Conservation (phyloP, 352 stramenopile genomes). For the Stramenopiles sp. region DNA sequence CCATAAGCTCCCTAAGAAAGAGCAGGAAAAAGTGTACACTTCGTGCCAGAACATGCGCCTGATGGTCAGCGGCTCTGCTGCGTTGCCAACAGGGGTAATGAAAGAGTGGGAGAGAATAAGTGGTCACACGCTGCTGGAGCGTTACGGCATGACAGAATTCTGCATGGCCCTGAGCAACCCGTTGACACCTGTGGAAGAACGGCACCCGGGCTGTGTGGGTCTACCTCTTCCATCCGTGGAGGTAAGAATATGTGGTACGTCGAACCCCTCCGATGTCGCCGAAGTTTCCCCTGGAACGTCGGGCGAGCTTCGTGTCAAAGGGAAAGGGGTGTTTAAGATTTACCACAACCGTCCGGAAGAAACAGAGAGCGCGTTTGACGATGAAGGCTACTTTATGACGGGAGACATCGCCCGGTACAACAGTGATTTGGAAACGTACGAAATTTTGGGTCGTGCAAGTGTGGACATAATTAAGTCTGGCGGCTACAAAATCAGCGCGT, state of each 20-base stretch:
- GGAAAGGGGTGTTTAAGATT: conserved; percentile 54
- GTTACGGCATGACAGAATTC: conserved; percentile 73
- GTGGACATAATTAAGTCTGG: conserved; percentile 69
- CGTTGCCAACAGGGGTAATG: conserved; percentile 50
- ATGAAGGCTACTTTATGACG: conserved; percentile 64
- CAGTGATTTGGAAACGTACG: conserved; percentile 43
- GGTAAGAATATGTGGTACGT: conserved; percentile 39
- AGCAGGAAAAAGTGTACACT: conserved; percentile 16
- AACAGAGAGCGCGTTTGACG: conserved; percentile 55
- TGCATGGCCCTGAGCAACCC: conserved; percentile 70
- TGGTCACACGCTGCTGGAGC: conserved; percentile 50
- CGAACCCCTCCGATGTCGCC: not conserved
- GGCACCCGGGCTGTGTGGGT: conserved; percentile 55
- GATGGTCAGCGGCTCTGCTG: conserved; percentile 54
- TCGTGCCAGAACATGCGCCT: conserved; percentile 27
- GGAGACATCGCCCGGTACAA: conserved; percentile 61
- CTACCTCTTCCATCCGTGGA: conserved; percentile 47
- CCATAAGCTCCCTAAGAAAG: conserved; percentile 16
- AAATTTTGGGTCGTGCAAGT: conserved; percentile 54
- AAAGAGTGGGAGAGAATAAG: conserved; percentile 53
- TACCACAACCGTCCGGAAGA: conserved; percentile 59
- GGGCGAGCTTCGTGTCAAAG: conserved; percentile 57
- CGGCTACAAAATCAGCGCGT: conserved; percentile 69
- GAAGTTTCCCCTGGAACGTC: conserved; percentile 25
- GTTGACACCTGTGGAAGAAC: conserved; percentile 30